Base-by-base conservation (phyloP, 352 stramenopile genomes). In the Aphanomyces astaci region DNA sequence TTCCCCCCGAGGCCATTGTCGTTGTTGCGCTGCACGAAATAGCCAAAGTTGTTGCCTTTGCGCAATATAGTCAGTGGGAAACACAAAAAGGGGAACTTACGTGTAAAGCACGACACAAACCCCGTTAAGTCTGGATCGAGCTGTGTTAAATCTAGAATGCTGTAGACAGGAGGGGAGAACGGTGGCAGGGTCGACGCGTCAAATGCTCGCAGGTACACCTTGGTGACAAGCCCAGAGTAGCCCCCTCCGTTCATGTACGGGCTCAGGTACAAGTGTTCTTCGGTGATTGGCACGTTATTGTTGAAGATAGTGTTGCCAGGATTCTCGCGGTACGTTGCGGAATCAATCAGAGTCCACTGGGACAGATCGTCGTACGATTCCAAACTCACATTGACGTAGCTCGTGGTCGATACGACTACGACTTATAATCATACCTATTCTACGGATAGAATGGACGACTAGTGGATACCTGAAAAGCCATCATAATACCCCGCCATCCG, bases 251-350 rank as follows among this genome's bases (percentile, higher is more conserved):
- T 93, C 66, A 76, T 88, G 52, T 73, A 88, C n/a, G 81, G 84
- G 7, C 80, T 64, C 27, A 93, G 65, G 54, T 93, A 89, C 45
- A 93, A 62, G 59, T 87, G 89, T 59, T 93, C 84, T 19, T 81
- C 69, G 33, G 78, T 72, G n/a, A 60, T n/a, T 15, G 5, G 46
- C 4, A 59, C 25, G 10, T n/a, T 31, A 17, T 17, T 24, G 62
- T 60, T 68, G 43, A 36, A 68, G 3, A 68, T 25, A 0, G 11
- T 25, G 32, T 68, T 32, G 51, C 31, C 51, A 3, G 24, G 28
- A 3, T 36, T 48, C 11, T n/a, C 11, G 3, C 13, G 15, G 25
- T 60, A 68, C 48, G 24, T 27, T 2, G 28, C 15, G 5, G 5
- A 28, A 2, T 51, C 39, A 4, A 68, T 30, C 33, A 68, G 22